Base-by-base conservation (phyloP, 352 stramenopile genomes). In the Pythium periplocum region DNA sequence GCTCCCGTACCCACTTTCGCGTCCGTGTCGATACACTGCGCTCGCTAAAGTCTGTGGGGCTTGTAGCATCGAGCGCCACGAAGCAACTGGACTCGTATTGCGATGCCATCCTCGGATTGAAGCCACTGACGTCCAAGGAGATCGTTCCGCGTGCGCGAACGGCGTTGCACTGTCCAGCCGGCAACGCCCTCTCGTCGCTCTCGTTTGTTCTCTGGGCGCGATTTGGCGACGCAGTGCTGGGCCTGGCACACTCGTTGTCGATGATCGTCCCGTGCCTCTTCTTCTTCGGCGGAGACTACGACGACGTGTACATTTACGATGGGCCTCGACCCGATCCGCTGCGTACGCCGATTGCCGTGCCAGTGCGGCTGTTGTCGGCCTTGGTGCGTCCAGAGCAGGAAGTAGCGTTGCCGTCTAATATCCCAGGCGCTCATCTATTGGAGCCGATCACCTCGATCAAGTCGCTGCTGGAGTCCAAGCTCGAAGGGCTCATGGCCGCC, bases 11-110 rank as follows among this genome's bases (percentile, higher is more conserved):
- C 34, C 61, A 57, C 40, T 77, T 67, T 31, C 58, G 71, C 34
- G 60, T 80, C 55, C 71, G 71, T 26, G 45, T 77, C 10, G 71
- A 80, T 32, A 45, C 71, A 26, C 43, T 80, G 10, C 68, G 71
- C 17, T 53, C 48, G n/a, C 50, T 80, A 7, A 31, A 58, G 38
- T 9, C 12, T 3, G 37, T 57, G 2, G 67, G 71, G 7, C 60
- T 76, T 43, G 42, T 35, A 17, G 59, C 33, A 11, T 53, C 26
- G 9, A 52, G 51, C 10, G 46, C 36, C 6, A 72, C 59, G 6
- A 46, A 45, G 2, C 40, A 58, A 0, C 45, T 80, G 30, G 71
- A 80, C 51, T 51, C 48, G 4, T 77, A 69, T 34, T 70, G 62
- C 49, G 36, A 53, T 12, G 31, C 59, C 2, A 31, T 73, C 37